Percentiles rank a stretch among this genome's conserved stretches.
These are phyloP conservation scores for Candida qinlingensis DNA, from an alignment of 805 yeast genomes.

Conservation along the genomic window DNA sequence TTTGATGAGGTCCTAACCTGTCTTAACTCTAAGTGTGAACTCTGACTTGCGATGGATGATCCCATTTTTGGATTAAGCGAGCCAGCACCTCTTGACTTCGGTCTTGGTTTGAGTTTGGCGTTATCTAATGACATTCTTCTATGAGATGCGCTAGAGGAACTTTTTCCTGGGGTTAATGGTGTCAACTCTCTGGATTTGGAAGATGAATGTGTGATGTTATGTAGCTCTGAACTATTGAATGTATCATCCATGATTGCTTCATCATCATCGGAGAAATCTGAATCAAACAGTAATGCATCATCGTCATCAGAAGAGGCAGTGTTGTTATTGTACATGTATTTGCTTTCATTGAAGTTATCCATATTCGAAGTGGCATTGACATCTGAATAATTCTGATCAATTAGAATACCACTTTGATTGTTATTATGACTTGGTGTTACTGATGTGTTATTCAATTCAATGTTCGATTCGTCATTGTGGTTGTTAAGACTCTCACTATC, in stretches of 20 bases:
- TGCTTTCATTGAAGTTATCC: slow-evolving; percentile 11
- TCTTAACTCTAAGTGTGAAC: background rate
- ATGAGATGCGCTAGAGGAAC: slow-evolving; percentile 1
- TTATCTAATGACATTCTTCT: slow-evolving; percentile 21
- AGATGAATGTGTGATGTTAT: slow-evolving; percentile 15
- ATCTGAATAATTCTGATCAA: slow-evolving; percentile 22
- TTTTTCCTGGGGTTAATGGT: background rate
- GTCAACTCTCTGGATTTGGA: slow-evolving; percentile 8
- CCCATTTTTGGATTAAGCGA: slow-evolving; percentile 8
- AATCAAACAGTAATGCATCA: slow-evolving; percentile 21
- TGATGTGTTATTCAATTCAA: background rate
- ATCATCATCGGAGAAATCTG: slow-evolving; percentile 35
- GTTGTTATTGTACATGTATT: slow-evolving; percentile 13
- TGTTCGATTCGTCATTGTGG: background rate
- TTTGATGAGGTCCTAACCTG: background rate
- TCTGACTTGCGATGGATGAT: background rate
- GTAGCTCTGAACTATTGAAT: slow-evolving; percentile 29
- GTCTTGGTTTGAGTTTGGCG: slow-evolving; percentile 7
- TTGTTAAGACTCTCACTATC: slow-evolving; percentile 9
- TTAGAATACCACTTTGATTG: slow-evolving; percentile 18
- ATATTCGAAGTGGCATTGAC: slow-evolving; percentile 16
- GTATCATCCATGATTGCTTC: slow-evolving; percentile 36
- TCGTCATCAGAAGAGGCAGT: slow-evolving; percentile 28
- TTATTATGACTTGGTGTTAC: background rate
- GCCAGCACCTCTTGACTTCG: slow-evolving; percentile 13